A percentile compares a stretch with the other conserved stretches of the same genome.
phyloP scores from a whole-genome alignment of 202 grass and related monocot species.

The Setaria italica region DNA sequence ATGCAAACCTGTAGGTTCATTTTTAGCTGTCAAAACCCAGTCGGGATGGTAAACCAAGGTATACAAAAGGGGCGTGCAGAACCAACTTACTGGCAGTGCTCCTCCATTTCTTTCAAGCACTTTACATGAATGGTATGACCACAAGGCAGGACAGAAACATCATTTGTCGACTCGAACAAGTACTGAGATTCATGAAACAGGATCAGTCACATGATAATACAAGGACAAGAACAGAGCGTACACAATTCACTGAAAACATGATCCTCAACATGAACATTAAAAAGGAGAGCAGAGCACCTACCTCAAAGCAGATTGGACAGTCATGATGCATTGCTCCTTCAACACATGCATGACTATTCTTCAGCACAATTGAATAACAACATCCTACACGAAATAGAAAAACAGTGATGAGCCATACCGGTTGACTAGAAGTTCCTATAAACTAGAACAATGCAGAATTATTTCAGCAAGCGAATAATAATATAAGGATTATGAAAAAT shows the following conservation, averaged over 20 bases:
- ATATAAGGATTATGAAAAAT: background rate
- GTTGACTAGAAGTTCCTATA: background rate
- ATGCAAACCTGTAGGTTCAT: conserved; percentile 65
- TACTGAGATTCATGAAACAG: conserved; percentile 58
- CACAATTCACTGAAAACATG: conserved; percentile 5
- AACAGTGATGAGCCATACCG: conserved; percentile 18
- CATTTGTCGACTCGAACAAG: conserved; percentile 86
- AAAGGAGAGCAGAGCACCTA: conserved; percentile 35
- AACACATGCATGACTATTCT: conserved; percentile 87
- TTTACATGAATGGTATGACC: conserved; percentile 92
- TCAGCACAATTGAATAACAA: conserved; percentile 82
- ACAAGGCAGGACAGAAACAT: conserved; percentile 74
- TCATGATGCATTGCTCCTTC: conserved; percentile 99
- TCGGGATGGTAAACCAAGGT: background rate
- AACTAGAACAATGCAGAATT: conserved; percentile 20
- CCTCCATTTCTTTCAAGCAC: conserved; percentile 92
- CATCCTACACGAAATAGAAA: conserved; percentile 65
- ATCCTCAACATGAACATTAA: background rate
- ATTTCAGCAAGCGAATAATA: background rate
- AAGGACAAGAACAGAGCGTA: background rate
- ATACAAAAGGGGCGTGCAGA: conserved; percentile 12
- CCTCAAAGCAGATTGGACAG: conserved; percentile 98
- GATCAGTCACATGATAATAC: conserved; percentile 26
- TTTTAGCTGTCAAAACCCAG: conserved; percentile 13
- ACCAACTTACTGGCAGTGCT: conserved; percentile 82